Evolutionary conservation across 2,329 filamentous ascomycete genomes (phyloP), one percentile per base, ranked within the genome.

Genomic region (Ampelomyces quisqualis): DNA sequence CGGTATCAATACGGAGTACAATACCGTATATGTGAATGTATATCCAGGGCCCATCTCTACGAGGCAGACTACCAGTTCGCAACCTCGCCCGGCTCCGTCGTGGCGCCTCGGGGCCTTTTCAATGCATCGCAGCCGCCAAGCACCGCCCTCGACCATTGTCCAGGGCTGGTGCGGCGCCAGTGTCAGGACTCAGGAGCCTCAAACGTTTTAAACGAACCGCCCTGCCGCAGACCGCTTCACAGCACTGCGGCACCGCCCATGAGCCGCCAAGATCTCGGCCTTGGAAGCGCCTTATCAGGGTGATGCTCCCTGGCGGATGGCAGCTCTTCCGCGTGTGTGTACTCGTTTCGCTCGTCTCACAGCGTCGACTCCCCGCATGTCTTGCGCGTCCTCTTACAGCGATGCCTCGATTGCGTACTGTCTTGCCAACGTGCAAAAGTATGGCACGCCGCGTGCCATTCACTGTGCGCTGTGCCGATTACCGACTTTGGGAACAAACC

Each of bases 271-370:
- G 54, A 14, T 23, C 30, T 46, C 35, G 45, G 51, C 58, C 58
- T 57, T 45, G 55, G 45, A 37, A 43, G 34, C 36, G 48, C 52
- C 53, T 51, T 42, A 53, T 55, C 45, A 55, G 52, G 42, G 51
- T 61, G 57, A 65, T 64, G 60, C 64, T 58, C 40, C 33, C 47
- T 38, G 31, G 48, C 65, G 64, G 65, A 62, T 60, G 49, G 51
- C 49, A 29, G 34, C 42, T 33, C 26, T 60, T 58, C 65, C 65
- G 64, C 55, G 37, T 39, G n/a, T n/a, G 31, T 40, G 31, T 40
- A 50, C 41, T 57, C 51, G 61, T 67, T 64, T 66, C 57, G 61
- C 43, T 45, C 51, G 60, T 65, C 62, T 62, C 62, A 65, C 55
- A 43, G 54, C 59, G 38, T 53, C 60, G 50, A 39, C 50, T n/a